A percentile compares a stretch with the other conserved stretches of the same genome.
phyloP scores from a whole-genome alignment of 2,329 filamentous ascomycete species.

The Calonectria montana region DNA sequence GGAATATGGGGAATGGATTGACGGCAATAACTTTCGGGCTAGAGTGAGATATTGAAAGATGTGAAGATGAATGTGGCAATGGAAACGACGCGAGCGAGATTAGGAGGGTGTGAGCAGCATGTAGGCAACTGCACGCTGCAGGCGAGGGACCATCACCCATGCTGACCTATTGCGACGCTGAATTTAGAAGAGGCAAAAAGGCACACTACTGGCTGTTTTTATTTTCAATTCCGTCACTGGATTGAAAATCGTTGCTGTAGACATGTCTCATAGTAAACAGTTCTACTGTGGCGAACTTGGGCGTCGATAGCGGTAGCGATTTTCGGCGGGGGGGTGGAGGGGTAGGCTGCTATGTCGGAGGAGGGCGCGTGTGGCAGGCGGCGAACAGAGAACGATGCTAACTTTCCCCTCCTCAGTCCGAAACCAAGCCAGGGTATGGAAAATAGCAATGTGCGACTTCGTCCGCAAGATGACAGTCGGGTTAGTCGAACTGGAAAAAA shows the following conservation, averaged over 20 bases:
- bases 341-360: neutral
- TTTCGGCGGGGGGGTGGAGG: neutral
- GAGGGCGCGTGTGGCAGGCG: neutral
- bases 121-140: conserved; percentile 8
- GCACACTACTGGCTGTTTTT: neutral
- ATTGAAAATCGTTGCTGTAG: neutral
- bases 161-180: neutral
- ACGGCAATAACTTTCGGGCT: conserved; percentile 10
- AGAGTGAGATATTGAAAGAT: conserved; percentile 11
- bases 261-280: neutral
- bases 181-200: neutral
- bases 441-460: neutral
- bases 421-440: neutral
- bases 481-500: neutral
- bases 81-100: conserved; percentile 19
- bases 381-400: neutral
- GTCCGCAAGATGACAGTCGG: neutral
- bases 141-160: neutral
- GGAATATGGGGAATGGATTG: conserved; percentile 14
- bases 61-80: conserved; percentile 24
- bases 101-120: conserved; percentile 21
- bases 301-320: neutral
- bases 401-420: neutral
- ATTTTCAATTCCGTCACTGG: neutral
- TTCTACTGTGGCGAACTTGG: neutral